Evolutionary conservation across 768 basidiomycete genomes (phyloP).

Genomic region (Daedaleopsis sinensis): DNA sequence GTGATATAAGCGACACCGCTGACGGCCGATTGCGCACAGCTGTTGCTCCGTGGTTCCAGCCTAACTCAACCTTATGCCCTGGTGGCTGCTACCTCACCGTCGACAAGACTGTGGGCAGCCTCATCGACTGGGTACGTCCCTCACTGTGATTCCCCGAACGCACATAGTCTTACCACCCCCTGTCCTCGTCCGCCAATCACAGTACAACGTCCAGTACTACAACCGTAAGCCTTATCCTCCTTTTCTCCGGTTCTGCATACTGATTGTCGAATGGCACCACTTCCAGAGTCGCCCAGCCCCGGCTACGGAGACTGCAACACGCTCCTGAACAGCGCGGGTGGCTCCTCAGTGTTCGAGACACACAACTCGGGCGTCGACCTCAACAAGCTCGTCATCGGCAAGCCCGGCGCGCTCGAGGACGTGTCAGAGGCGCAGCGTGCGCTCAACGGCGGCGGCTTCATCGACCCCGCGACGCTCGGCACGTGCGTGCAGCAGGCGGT

Average conservation of each 20-base stretch:
- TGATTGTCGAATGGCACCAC: too few species aligned
- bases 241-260: too few species aligned
- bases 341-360: constrained; percentile 56
- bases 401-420: constrained; percentile 44
- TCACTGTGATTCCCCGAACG: not conserved
- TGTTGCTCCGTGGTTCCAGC: constrained; percentile 47
- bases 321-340: constrained; percentile 41
- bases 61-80: constrained; percentile 27
- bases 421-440: constrained; percentile 20
- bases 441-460: constrained; percentile 51
- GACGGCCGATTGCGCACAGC: too few species aligned
- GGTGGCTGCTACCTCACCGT: constrained; percentile 45
- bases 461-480: constrained; percentile 35
- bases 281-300: constrained; percentile 5
- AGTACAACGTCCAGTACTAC: constrained; percentile 48
- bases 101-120: constrained; percentile 39
- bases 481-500: constrained; percentile 18
- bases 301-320: constrained; percentile 40
- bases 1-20: too few species aligned
- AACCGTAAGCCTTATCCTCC: constrained; percentile 37
- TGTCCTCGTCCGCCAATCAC: too few species aligned
- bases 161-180: too few species aligned
- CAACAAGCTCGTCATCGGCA: constrained; percentile 58
- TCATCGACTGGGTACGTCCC: constrained; percentile 46
- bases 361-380: constrained; percentile 44